These are phyloP conservation scores for Botrytis squamosa DNA, from an alignment of 2,329 filamentous ascomycete genomes.

Conservation along the genomic window DNA sequence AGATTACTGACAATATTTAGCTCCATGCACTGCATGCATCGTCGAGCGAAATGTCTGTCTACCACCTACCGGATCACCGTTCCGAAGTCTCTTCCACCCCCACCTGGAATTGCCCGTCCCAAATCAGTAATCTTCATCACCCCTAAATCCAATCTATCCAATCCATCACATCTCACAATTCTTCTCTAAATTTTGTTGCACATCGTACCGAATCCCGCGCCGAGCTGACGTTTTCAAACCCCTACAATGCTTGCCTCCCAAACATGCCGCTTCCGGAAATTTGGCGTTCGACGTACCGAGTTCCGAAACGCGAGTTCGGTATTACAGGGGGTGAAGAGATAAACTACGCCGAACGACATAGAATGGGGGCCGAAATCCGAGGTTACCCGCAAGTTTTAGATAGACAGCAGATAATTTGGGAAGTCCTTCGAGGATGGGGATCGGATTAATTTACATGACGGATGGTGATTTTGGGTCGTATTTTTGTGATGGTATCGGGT, in stretches of 20 bases:
- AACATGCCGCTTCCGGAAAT: neutral
- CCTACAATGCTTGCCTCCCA: neutral
- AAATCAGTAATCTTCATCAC: neutral
- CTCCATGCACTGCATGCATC: neutral
- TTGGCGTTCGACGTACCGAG: neutral
- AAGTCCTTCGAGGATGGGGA: neutral
- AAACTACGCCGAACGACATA: neutral
- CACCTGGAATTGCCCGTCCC: neutral
- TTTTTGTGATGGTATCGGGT: neutral
- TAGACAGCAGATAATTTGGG: neutral
- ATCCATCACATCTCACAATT: conserved; percentile 2
- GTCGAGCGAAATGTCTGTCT: neutral
- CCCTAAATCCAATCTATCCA: neutral
- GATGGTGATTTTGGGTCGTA: neutral
- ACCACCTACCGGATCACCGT: neutral
- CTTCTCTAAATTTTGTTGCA: neutral
- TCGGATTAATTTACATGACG: neutral
- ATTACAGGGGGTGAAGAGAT: neutral
- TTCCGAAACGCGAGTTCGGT: neutral
- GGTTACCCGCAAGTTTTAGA: neutral
- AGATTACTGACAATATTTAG: neutral
- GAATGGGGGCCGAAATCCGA: neutral
- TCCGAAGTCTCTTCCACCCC: neutral
- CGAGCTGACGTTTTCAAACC: neutral
- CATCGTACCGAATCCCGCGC: conserved; percentile 13